Evolutionary conservation across 2,329 filamentous ascomycete genomes (phyloP).

Genomic region (Periconia sp.): DNA sequence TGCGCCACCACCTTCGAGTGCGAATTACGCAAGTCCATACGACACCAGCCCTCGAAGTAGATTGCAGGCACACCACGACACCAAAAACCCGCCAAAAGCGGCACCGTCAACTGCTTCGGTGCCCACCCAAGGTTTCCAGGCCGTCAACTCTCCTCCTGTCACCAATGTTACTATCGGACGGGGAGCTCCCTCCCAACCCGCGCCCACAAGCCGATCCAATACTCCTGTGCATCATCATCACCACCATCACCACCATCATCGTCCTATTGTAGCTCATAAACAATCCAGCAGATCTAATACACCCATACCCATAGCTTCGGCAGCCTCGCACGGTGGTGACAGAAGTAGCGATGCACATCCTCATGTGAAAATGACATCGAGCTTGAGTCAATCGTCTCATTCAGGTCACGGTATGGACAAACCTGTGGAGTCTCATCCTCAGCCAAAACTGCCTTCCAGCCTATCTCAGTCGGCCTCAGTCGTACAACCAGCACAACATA

Average conservation of each 20-base stretch:
- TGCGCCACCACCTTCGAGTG: constrained; percentile 15
- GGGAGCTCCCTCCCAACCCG: constrained; percentile 19
- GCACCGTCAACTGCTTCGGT: constrained; percentile 12
- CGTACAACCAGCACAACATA: constrained; percentile 6
- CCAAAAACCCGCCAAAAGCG: constrained; percentile 8
- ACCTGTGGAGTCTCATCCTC: constrained; percentile 2
- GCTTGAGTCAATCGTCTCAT: constrained; percentile 7
- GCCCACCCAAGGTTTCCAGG: constrained; percentile 12
- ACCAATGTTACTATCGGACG: constrained; percentile 17
- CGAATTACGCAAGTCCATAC: constrained; percentile 18
- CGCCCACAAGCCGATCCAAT: constrained; percentile 24
- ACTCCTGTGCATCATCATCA: constrained; percentile 18
- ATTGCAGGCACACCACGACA: constrained; percentile 9
- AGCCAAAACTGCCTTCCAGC: constrained; percentile 1
- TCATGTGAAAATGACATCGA: neutral
- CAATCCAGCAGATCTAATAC: constrained; percentile 32
- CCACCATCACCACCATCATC: constrained; percentile 8
- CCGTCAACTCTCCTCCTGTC: constrained; percentile 13
- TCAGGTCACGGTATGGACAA: neutral
- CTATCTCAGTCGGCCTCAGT: constrained; percentile 8
- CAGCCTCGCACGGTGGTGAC: neutral
- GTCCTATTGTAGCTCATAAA: constrained; percentile 24
- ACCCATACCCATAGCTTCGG: constrained; percentile 14
- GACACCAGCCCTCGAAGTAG: constrained; percentile 1
- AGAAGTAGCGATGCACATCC: neutral